Percentiles rank a stretch among this genome's conserved stretches.
Evolutionary conservation across 139 green algal species (phyloP).

Genomic region (Ettlia oleoabundans): DNA sequence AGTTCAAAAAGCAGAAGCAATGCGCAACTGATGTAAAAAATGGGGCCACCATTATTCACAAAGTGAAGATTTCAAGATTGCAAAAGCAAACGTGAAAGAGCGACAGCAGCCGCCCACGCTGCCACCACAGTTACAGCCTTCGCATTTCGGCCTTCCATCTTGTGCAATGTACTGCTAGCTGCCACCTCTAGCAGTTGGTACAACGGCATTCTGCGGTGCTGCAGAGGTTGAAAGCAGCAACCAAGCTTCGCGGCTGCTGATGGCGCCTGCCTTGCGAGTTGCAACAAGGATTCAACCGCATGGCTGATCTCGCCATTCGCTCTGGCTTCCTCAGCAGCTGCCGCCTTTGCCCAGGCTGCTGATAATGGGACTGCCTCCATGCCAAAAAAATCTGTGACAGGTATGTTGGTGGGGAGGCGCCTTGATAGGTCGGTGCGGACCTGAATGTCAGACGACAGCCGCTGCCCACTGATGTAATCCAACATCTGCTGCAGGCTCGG

Average conservation of each 20-base stretch:
- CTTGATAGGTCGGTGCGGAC: constrained; percentile 6
- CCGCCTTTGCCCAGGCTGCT: not conserved
- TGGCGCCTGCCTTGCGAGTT: too few species aligned
- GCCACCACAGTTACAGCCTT: not conserved
- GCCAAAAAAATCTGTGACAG: constrained; percentile 2
- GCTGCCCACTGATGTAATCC: not conserved
- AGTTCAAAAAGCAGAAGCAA: too few species aligned
- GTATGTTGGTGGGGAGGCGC: not conserved
- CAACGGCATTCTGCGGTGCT: not conserved
- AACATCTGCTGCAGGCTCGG: constrained; percentile 25
- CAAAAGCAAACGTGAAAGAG: not conserved
- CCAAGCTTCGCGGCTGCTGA: too few species aligned
- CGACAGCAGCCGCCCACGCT: constrained; percentile 3
- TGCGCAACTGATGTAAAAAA: too few species aligned
- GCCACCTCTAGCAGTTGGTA: not conserved
- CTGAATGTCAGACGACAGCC: constrained; percentile 10
- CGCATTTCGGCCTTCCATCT: not conserved
- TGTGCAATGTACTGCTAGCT: not conserved
- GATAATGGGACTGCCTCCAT: not conserved
- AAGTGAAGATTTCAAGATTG: not conserved
- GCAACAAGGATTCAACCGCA: too few species aligned
- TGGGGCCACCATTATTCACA: too few species aligned
- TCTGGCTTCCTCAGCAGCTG: not conserved
- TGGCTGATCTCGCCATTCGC: too few species aligned
- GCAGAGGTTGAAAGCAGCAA: too few species aligned